phyloP scores from a whole-genome alignment of 805 yeast species.

The Ogataea trehaloabstinens region DNA sequence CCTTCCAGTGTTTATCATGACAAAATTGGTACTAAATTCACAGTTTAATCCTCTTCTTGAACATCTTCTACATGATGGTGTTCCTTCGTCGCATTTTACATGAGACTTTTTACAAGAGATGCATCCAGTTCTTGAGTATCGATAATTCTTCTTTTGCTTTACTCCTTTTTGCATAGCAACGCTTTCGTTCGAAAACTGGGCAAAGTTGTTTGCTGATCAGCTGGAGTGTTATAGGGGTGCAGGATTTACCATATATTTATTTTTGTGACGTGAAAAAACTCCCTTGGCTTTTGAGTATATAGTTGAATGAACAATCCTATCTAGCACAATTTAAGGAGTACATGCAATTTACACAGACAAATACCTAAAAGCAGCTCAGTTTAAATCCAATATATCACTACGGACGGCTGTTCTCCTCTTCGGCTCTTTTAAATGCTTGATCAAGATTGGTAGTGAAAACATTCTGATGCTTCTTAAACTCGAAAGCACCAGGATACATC shows the following conservation, averaged over 20 bases:
- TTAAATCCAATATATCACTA: too few relatives aligned
- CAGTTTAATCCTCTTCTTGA: not conserved
- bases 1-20: not conserved
- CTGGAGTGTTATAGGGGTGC: too few relatives aligned
- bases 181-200: too few relatives aligned
- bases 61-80: constrained; percentile 1
- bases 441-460: constrained; percentile 12
- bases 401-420: not conserved
- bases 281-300: too few relatives aligned
- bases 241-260: too few relatives aligned
- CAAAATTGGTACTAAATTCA: constrained; percentile 1
- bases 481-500: constrained; percentile 33
- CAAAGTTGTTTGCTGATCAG: too few relatives aligned
- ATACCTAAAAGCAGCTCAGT: too few relatives aligned
- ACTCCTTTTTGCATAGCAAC: too few relatives aligned
- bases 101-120: constrained; percentile 1
- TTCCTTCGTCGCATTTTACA: constrained; percentile 4
- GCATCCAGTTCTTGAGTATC: constrained; percentile 4
- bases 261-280: too few relatives aligned
- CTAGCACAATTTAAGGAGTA: too few relatives aligned
- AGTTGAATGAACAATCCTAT: too few relatives aligned
- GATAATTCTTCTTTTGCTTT: not conserved
- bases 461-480: constrained; percentile 17
- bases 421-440: not conserved
- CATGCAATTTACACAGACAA: too few relatives aligned